These are phyloP conservation scores for Petunia axillaris DNA, from an alignment of 257 asterid genomes.

Conservation along the genomic window DNA sequence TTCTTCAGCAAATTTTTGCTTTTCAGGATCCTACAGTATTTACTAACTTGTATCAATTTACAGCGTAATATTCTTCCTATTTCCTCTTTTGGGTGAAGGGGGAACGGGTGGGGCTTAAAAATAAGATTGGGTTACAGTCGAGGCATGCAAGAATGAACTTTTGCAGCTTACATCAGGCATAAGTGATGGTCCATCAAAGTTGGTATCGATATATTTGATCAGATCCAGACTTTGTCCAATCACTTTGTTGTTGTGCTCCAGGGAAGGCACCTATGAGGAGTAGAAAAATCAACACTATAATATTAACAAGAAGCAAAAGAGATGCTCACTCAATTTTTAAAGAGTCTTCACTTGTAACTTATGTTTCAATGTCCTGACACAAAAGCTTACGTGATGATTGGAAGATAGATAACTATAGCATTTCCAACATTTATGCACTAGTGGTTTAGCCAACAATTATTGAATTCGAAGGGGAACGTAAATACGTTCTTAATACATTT, in stretches of 20 bases:
- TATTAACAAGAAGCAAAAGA: background rate
- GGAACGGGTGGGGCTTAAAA: background rate
- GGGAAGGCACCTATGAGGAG: constrained; percentile 53
- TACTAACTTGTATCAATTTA: background rate
- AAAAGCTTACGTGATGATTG: background rate
- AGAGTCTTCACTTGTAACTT: background rate
- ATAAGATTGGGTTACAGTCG: background rate
- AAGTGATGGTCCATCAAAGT: constrained; percentile 61
- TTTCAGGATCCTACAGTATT: constrained; percentile 49
- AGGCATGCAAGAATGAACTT: background rate
- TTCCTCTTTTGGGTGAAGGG: background rate
- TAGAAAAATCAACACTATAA: background rate
- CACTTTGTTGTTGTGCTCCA: constrained; percentile 63
- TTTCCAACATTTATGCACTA: background rate
- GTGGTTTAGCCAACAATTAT: background rate
- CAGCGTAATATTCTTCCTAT: background rate
- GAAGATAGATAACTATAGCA: background rate
- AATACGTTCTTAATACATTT: background rate
- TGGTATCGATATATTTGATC: constrained; percentile 50
- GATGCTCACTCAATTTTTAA: background rate
- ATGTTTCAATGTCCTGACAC: background rate
- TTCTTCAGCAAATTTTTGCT: constrained; percentile 60
- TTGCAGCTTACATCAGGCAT: constrained; percentile 46
- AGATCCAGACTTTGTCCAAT: constrained; percentile 66
- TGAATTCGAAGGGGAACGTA: background rate